These are phyloP conservation scores for Plasmodium gonderi DNA, from an alignment of 169 alveolate species.

Conservation along the genomic window DNA sequence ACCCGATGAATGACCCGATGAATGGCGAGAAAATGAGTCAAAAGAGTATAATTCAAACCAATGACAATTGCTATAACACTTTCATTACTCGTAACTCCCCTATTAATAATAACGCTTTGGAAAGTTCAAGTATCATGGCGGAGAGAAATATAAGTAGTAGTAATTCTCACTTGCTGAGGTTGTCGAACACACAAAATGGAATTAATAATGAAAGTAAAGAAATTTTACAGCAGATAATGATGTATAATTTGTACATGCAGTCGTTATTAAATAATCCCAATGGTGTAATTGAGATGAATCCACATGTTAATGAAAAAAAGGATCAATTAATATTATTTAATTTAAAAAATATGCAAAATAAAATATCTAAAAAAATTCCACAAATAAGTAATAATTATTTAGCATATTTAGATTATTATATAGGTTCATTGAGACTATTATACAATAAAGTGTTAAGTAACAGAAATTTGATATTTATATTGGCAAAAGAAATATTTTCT, in stretches of 20 bases:
- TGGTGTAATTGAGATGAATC: background rate
- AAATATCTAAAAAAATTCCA: slow-evolving; percentile 18
- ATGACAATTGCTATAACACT: no score
- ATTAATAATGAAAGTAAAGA: slow-evolving; percentile 30
- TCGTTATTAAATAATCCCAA: slow-evolving; percentile 1
- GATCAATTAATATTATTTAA: slow-evolving; percentile 44
- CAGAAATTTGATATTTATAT: slow-evolving; percentile 44
- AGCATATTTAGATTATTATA: slow-evolving; percentile 59
- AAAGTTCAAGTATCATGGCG: background rate
- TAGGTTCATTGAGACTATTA: slow-evolving; percentile 39
- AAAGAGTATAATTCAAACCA: no score
- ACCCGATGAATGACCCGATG: no score
- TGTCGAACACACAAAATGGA: background rate
- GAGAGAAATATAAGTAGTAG: background rate
- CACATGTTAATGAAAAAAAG: background rate
- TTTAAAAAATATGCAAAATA: slow-evolving; percentile 16
- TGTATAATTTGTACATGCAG: slow-evolving; percentile 58
- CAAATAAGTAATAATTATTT: slow-evolving; percentile 33
- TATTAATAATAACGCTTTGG: background rate
- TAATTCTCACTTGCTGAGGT: slow-evolving; percentile 37
- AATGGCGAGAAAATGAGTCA: no score
- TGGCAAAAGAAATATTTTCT: slow-evolving; percentile 56
- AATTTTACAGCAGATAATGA: background rate
- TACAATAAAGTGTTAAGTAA: slow-evolving; percentile 42
- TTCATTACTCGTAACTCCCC: background rate